phyloP scores from a whole-genome alignment of 1,284 basidiomycete species.

The Chondrostereum purpureum region DNA sequence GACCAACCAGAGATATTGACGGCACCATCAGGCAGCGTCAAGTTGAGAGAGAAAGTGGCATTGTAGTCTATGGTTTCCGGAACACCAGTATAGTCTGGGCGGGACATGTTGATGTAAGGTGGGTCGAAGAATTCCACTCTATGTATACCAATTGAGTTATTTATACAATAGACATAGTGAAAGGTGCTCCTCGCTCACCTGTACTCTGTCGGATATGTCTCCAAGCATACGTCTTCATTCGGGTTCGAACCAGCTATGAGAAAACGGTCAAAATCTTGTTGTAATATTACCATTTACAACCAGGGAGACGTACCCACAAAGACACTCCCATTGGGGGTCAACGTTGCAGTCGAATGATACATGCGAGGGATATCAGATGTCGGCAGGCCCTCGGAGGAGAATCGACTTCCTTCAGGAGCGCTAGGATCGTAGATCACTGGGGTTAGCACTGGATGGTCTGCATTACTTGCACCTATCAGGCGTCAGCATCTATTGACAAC shows the following conservation, averaged over 20 bases:
- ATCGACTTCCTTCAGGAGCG: conserved; percentile 23
- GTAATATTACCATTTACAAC: conserved; percentile 18
- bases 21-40: conserved; percentile 15
- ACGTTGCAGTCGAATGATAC: background rate
- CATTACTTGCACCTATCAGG: conserved; percentile 16
- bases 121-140: background rate
- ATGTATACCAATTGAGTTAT: background rate
- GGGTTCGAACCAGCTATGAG: conserved; percentile 48
- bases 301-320: conserved; percentile 8
- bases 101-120: conserved; percentile 26
- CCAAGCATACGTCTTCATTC: conserved; percentile 31
- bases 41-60: conserved; percentile 10
- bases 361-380: background rate
- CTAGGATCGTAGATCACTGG: background rate
- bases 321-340: background rate
- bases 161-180: conserved; percentile 16
- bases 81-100: conserved; percentile 35
- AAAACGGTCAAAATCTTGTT: conserved; percentile 1
- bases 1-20: conserved; percentile 7
- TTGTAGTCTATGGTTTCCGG: conserved; percentile 26
- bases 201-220: conserved; percentile 27
- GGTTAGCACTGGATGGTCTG: background rate
- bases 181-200: conserved; percentile 3
- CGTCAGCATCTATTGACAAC: background rate
- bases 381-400: conserved; percentile 3